Percentiles rank a stretch among this genome's conserved stretches.
These are phyloP conservation scores for Nepenthes gracilis DNA, from an alignment of 148 eudicot species.

Conservation along the genomic window DNA sequence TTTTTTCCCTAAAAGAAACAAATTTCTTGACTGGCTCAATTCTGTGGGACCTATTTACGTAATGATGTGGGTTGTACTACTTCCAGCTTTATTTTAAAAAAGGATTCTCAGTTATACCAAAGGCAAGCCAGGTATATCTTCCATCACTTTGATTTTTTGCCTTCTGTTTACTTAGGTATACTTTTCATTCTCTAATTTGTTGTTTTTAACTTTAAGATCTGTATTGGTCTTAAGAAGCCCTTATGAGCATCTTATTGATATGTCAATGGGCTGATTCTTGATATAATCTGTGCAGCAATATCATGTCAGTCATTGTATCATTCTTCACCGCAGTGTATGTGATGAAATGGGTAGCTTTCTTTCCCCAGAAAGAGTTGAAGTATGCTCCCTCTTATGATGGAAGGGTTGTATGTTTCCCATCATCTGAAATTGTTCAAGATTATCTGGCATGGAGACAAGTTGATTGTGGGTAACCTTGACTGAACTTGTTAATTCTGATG, in stretches of 20 bases:
- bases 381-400: conserved; percentile 81
- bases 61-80: background rate
- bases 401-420: conserved; percentile 81
- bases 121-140: conserved; percentile 8
- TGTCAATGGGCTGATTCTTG: background rate
- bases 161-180: background rate
- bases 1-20: background rate
- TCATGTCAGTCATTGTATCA: conserved; percentile 66
- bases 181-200: background rate
- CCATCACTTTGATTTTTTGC: background rate
- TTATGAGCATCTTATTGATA: background rate
- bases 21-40: background rate
- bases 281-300: conserved; percentile 38
- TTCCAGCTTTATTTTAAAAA: conserved; percentile 10
- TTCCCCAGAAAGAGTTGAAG: conserved; percentile 54
- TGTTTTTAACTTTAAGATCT: background rate
- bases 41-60: background rate
- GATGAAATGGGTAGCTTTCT: conserved; percentile 58
- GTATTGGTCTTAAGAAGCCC: background rate
- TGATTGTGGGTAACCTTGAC: conserved; percentile 52
- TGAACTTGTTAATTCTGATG: background rate
- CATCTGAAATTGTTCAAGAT: conserved; percentile 56
- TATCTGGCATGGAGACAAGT: conserved; percentile 96
- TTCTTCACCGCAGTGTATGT: conserved; percentile 62
- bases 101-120: conserved; percentile 5